These are phyloP conservation scores for Zygosaccharomyces sapae DNA, from an alignment of 1,139 yeast genomes.

Conservation along the genomic window DNA sequence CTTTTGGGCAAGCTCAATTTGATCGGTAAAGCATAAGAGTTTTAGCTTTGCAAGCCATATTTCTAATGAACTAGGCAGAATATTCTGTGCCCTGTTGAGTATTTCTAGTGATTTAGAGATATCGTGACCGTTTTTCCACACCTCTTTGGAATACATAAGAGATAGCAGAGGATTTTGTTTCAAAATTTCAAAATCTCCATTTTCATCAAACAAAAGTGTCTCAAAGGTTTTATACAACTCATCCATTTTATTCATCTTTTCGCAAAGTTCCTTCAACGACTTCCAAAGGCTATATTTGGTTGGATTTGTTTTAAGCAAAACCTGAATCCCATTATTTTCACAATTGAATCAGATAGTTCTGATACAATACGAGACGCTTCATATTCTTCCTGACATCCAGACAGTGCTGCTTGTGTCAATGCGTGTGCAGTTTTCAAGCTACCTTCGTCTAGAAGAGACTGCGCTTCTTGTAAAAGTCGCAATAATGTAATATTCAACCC, in stretches of 20 bases:
- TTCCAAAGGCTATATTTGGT: slow-evolving; percentile 53
- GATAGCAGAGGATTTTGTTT: slow-evolving; percentile 51
- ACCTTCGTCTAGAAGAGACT: slow-evolving; percentile 37
- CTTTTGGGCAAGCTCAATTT: slow-evolving; percentile 42
- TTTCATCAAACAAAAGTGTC: slow-evolving; percentile 40
- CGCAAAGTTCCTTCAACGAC: slow-evolving; percentile 47
- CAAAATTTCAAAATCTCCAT: slow-evolving; percentile 33
- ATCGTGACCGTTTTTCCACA: slow-evolving; percentile 50
- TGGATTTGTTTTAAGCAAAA: slow-evolving; percentile 43
- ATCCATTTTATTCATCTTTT: slow-evolving; percentile 32
- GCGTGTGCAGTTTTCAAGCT: slow-evolving; percentile 26
- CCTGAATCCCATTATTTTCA: slow-evolving; percentile 17
- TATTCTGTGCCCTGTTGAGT: slow-evolving; percentile 45
- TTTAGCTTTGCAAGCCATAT: slow-evolving; percentile 72
- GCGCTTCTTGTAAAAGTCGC: slow-evolving; percentile 51
- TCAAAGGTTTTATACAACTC: slow-evolving; percentile 50
- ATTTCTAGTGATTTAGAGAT: slow-evolving; percentile 51
- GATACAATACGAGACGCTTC: slow-evolving; percentile 1
- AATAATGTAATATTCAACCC: slow-evolving; percentile 46
- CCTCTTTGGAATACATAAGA: slow-evolving; percentile 70
- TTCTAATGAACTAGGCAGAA: slow-evolving; percentile 46
- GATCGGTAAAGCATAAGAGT: slow-evolving; percentile 47
- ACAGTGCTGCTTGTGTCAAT: slow-evolving; percentile 31
- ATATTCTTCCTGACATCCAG: slow-evolving; percentile 9
- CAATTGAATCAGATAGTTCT: slow-evolving; percentile 8